Percentiles rank a stretch among this genome's conserved stretches.
These are phyloP conservation scores for Lichtheimia hyalospora DNA, from an alignment of 371 early-diverging fungal genomes.

Conservation along the genomic window DNA sequence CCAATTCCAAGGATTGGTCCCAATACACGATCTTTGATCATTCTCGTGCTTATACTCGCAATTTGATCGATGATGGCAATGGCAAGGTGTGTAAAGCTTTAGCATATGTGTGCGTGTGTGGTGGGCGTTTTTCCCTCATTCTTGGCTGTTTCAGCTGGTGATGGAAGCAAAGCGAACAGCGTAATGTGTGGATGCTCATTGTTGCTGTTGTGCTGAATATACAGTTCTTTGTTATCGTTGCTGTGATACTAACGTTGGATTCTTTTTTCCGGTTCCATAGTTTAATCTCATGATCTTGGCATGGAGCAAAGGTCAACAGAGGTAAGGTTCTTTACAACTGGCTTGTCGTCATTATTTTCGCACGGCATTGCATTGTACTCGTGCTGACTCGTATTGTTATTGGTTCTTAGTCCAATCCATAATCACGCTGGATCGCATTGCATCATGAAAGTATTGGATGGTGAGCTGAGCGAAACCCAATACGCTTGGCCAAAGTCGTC, in stretches of 20 bases:
- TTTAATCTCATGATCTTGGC: slow-evolving; percentile 92
- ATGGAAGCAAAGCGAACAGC: too few species aligned
- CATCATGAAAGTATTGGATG: slow-evolving; percentile 90
- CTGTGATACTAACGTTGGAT: neutral
- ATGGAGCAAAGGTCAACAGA: slow-evolving; percentile 80
- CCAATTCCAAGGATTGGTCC: slow-evolving; percentile 72
- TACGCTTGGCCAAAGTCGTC: slow-evolving; percentile 71
- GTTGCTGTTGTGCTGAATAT: neutral
- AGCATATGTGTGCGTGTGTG: too few species aligned
- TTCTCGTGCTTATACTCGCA: slow-evolving; percentile 75
- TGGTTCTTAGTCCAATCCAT: slow-evolving; percentile 78
- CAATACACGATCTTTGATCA: slow-evolving; percentile 81
- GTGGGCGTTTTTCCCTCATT: too few species aligned
- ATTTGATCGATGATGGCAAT: slow-evolving; percentile 90
- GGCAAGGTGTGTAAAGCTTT: slow-evolving; percentile 55
- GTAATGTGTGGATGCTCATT: neutral
- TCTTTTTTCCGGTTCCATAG: slow-evolving; percentile 16
- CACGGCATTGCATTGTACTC: neutral
- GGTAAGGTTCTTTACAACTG: slow-evolving; percentile 39
- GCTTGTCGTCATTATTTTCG: neutral
- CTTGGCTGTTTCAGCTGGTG: too few species aligned
- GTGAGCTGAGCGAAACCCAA: slow-evolving; percentile 78
- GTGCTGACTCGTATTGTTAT: slow-evolving; percentile 8
- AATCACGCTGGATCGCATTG: slow-evolving; percentile 94
- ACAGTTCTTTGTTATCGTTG: neutral